phyloP scores from a whole-genome alignment of 257 asterid species.

The Solanum chilense region DNA sequence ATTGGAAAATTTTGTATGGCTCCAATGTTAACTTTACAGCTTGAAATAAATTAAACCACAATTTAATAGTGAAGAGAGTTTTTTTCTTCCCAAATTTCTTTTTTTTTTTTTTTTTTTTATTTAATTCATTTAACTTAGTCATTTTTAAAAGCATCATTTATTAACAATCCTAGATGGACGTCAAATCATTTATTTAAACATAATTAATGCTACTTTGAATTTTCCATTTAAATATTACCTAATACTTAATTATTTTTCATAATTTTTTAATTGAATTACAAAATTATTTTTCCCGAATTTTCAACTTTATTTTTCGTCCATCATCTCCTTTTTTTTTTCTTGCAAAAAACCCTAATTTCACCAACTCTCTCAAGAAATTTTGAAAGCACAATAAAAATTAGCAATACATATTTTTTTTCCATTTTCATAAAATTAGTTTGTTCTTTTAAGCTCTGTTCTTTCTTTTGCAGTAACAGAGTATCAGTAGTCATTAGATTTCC shows the following conservation, averaged over 20 bases:
- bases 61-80: constrained; percentile 14
- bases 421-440: constrained; percentile 6
- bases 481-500: constrained; percentile 15
- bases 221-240: constrained; percentile 52
- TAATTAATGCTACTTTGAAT: constrained; percentile 53
- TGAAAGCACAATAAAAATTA: constrained; percentile 2
- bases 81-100: constrained; percentile 10
- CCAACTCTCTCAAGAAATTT: constrained; percentile 14
- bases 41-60: constrained; percentile 29
- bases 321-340: constrained; percentile 14
- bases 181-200: constrained; percentile 78
- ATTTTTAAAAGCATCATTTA: constrained; percentile 28
- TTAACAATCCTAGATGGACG: constrained; percentile 80
- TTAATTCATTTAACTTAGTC: constrained; percentile 34
- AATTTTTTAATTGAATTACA: constrained; percentile 21
- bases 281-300: constrained; percentile 14
- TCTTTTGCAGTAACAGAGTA: constrained; percentile 35
- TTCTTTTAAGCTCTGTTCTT: constrained; percentile 10
- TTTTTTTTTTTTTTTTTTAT: constrained; percentile 4
- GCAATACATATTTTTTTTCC: constrained; percentile 1
- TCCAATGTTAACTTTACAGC: constrained; percentile 78
- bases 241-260: constrained; percentile 20
- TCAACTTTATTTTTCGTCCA: constrained; percentile 24
- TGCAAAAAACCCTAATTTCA: constrained; percentile 52
- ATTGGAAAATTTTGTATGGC: constrained; percentile 32